These are phyloP conservation scores for Fonsecaea nubica DNA, from an alignment of 2,329 filamentous ascomycete species.

Conservation along the genomic window DNA sequence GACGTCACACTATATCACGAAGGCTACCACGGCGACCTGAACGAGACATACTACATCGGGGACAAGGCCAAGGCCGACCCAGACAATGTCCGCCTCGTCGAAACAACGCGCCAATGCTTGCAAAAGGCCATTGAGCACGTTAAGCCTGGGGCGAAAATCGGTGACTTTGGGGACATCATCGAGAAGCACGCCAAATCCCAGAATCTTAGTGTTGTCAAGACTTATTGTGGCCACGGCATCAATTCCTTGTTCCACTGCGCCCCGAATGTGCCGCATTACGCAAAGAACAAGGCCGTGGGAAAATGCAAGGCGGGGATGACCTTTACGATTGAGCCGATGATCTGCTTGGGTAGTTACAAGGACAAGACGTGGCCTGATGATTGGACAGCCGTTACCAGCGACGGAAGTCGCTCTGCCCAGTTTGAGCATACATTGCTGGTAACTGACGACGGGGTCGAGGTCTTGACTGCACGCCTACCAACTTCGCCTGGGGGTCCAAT, in stretches of 20 bases:
- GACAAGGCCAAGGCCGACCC: slow-evolving; percentile 82
- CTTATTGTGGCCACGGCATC: slow-evolving; percentile 95
- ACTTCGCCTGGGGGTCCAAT: slow-evolving; percentile 78
- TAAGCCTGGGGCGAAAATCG: slow-evolving; percentile 90
- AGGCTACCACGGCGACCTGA: slow-evolving; percentile 94
- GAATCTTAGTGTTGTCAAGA: slow-evolving; percentile 88
- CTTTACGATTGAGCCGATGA: slow-evolving; percentile 99
- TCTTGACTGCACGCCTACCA: slow-evolving; percentile 74
- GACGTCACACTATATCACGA: slow-evolving; percentile 94
- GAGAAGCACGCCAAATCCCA: slow-evolving; percentile 90
- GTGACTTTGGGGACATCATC: slow-evolving; percentile 92
- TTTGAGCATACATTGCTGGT: slow-evolving; percentile 91
- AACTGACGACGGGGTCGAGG: slow-evolving; percentile 80
- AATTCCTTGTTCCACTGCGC: slow-evolving; percentile 92
- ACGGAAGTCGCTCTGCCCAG: slow-evolving; percentile 88
- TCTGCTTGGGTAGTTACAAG: slow-evolving; percentile 85
- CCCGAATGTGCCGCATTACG: slow-evolving; percentile 95
- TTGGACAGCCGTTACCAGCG: slow-evolving; percentile 94
- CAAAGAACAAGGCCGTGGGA: slow-evolving; percentile 96
- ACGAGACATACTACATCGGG: slow-evolving; percentile 98
- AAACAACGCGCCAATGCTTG: slow-evolving; percentile 85
- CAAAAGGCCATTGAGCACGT: slow-evolving; percentile 90
- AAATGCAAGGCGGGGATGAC: slow-evolving; percentile 96
- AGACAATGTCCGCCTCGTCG: slow-evolving; percentile 87
- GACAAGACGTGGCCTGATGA: slow-evolving; percentile 98